Evolutionary conservation across 2,329 filamentous ascomycete genomes (phyloP), one percentile per base, ranked within the genome.

Genomic region (Biscogniauxia mediterranea): DNA sequence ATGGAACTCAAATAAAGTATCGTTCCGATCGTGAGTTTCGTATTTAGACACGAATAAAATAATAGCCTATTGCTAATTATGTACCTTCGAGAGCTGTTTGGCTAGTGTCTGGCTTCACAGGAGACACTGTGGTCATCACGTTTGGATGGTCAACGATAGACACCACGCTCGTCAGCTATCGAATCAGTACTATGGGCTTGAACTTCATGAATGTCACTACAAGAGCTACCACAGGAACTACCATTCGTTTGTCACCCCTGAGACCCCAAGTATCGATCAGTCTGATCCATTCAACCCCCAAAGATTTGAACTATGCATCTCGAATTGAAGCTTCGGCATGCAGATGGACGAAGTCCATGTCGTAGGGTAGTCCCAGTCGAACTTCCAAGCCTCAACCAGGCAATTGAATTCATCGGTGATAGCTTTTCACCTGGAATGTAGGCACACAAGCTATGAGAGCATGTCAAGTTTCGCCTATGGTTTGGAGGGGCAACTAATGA

Each of bases 291-390:
- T 81, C 20, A 76, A 70, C 50, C 79, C 80, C 0, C 78, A 79
- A 32, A 80, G 77, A 0, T 85, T 87, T 60, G 84, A 87, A 69
- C 72, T 87, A 66, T 76, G 84, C 63, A 84, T 87, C 17, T 84
- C 84, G 1, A 88, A 88, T 66, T 88, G 83, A 84, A 83, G 78
- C 17, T 83, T 82, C 65, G 84, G 84, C 2, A 79, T 87, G 3
- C 85, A 88, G 70, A 80, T 88, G 52, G 74, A 76, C 19, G 75
- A 79, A 7, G 77, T 87, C 1, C 81, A 85, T 58, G 75, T 85
- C 15, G 77, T 75, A 1, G 76, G 76, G 5, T 75, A 78, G 46
- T 74, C 74, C 20, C 87, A 5, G 71, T 83, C 65, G 79, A 79
- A 61, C 60, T 79, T 5, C 73, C 76, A 1, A 69, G 76, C 20